Evolutionary conservation across 1,284 basidiomycete species (phyloP), one percentile per base, ranked within the genome.

Genomic region (Cutaneotrichosporon sp.): DNA sequence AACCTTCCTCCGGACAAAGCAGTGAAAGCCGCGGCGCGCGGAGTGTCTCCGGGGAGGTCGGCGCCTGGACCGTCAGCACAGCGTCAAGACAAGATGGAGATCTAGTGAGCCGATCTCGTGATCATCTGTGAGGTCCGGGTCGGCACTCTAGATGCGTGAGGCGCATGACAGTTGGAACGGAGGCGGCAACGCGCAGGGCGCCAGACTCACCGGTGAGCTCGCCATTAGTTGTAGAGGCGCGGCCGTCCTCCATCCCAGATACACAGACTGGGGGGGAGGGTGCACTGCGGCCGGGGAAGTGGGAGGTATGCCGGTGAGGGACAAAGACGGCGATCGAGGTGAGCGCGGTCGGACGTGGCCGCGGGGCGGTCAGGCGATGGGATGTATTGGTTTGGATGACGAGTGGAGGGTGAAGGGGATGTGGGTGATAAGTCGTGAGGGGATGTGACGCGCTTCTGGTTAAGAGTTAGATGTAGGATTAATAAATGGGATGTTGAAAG

Each of bases 161-260:
- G 40, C 38, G 40, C 56, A 46, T 32, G 26, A 47, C 22, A 4
- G 22, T 34, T 16, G 22, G 22, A 30, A 8, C 8, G 7, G 8
- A 1, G 34, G 8, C 34, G 34, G 34, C 34, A 36, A 36, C 34
- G 34, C 34, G 16, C 26, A 14, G 50, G 22, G 22, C 11, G 30
- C 22, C 16, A n/a, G 10, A 56, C 55, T 56, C 36, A 56, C 55
- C 55, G 18, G 38, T 13, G 10, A 56, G 36, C 18, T 56, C 55
- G 55, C 55, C 55, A 21, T 56, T 56, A 22, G 55, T 10, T 11
- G 53, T 38, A 14, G 55, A 34, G 14, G 55, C 55, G n/a, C 36
- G 55, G 36, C 55, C 36, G 36, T 56, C 36, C 38, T 56, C 55
- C 55, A 56, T 56, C 55, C 55, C 55, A 22, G 36, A 38, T 56